Evolutionary conservation across 1,139 yeast species (phyloP).

Genomic region (Saccharomyces hybrid): DNA sequence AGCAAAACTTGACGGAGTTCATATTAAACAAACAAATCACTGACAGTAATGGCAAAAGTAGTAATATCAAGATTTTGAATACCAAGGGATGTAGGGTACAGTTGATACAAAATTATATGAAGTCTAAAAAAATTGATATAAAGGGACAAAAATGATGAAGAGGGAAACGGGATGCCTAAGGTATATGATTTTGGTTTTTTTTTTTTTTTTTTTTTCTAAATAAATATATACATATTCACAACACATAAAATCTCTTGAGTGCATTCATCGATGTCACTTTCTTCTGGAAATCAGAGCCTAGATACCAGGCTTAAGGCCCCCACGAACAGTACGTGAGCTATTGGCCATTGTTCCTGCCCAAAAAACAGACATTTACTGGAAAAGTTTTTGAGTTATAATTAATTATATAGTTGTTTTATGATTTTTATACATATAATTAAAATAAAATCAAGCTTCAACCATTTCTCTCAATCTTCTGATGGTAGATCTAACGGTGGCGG

Average conservation of each 20-base stretch:
- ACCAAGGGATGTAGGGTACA: constrained; percentile 37
- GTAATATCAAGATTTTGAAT: constrained; percentile 32
- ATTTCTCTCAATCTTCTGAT: constrained; percentile 99
- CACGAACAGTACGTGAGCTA: background rate
- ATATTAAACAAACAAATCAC: constrained; percentile 29
- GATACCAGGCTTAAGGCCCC: background rate
- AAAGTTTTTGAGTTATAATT: background rate
- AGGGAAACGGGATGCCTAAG: background rate
- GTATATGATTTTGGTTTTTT: background rate
- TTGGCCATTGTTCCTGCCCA: background rate
- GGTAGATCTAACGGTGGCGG: constrained; percentile 99
- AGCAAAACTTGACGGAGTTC: constrained; percentile 37
- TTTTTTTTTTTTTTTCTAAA: background rate
- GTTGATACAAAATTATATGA: constrained; percentile 40
- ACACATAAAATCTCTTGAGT: background rate
- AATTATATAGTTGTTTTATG: background rate
- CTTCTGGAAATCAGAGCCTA: background rate
- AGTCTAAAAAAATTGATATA: constrained; percentile 67
- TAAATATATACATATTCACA: background rate
- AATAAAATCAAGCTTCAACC: constrained; percentile 82
- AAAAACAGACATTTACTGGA: background rate
- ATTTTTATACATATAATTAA: constrained; percentile 7
- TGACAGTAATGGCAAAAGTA: constrained; percentile 21
- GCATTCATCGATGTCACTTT: background rate
- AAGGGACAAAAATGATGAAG: constrained; percentile 72